phyloP scores from a whole-genome alignment of 257 asterid species.

The Penstemon davidsonii region DNA sequence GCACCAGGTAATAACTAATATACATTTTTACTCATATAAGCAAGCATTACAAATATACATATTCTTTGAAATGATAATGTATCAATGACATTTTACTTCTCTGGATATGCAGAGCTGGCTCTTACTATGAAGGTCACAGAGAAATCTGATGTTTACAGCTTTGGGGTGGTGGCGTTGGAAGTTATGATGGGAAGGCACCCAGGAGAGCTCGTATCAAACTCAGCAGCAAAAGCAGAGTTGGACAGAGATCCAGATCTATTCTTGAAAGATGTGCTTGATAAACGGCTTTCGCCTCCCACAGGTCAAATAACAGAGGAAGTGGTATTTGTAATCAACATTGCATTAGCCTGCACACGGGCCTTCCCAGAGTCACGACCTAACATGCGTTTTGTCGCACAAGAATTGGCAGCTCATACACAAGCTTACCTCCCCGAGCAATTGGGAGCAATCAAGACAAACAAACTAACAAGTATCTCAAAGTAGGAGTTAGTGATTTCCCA shows the following conservation, averaged over 20 bases:
- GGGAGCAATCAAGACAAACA: slow-evolving; percentile 44
- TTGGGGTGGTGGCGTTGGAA: slow-evolving; percentile 88
- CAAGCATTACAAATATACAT: not conserved
- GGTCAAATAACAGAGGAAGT: slow-evolving; percentile 67
- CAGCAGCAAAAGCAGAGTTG: slow-evolving; percentile 34
- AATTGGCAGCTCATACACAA: slow-evolving; percentile 59
- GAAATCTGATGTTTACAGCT: slow-evolving; percentile 91
- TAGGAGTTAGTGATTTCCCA: slow-evolving; percentile 26
- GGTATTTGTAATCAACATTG: slow-evolving; percentile 56
- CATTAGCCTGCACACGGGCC: slow-evolving; percentile 60
- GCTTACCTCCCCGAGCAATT: slow-evolving; percentile 55
- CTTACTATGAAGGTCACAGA: slow-evolving; percentile 74
- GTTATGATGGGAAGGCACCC: slow-evolving; percentile 91
- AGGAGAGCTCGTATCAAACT: slow-evolving; percentile 60
- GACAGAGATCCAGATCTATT: slow-evolving; percentile 35
- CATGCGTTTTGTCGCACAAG: slow-evolving; percentile 82
- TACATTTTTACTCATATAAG: not conserved
- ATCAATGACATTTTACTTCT: slow-evolving; percentile 6
- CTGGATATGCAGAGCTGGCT: slow-evolving; percentile 70
- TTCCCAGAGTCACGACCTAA: slow-evolving; percentile 70
- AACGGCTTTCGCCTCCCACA: slow-evolving; percentile 61
- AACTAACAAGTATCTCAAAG: slow-evolving; percentile 42
- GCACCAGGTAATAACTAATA: slow-evolving; percentile 79
- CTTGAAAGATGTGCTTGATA: slow-evolving; percentile 67
- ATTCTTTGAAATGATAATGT: not conserved